Evolutionary conservation across 768 basidiomycete genomes (phyloP), one percentile per base, ranked within the genome.

Genomic region (Boletus patriciae): DNA sequence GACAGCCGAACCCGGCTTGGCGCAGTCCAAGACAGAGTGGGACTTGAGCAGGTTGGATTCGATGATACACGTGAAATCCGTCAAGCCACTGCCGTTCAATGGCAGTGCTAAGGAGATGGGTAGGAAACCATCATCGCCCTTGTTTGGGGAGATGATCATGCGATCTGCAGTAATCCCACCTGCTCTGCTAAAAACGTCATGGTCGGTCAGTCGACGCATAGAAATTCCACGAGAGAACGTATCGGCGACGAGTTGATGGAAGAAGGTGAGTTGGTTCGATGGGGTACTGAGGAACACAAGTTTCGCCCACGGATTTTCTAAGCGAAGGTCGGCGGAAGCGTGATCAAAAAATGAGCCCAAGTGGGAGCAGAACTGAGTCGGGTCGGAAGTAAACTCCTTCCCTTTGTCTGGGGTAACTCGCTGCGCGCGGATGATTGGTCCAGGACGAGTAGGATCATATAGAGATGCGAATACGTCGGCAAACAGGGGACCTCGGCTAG

Each of bases 1-100:
- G 34, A 97, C 81, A 9, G 85, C 75, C 0, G 93, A 87, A 8
- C 81, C 81, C 4, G 74, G 70, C 57, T 85, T 87, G 27, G 90
- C 86, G 47, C 85, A 80, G 27, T 83, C 74, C 50, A 97, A 68
- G 27, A 94, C 66, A 10, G 84, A 81, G 66, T 94, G 92, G 0
- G 87, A 81, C 69, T 89, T 93, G 63, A 96, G 78, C 33, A 98
- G 77, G 46, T 73, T 78, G 46, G 88, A 83, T 57, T 95, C 92
- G 38, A 93, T 76, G 34, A 98, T 73, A 54, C 84, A 86, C 42
- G 87, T 68, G 68, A 93, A 90, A 73, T 92, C 88, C 1, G 83
- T 78, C 46, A 76, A 73, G 19, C 84, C 84, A 2, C 29, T 50
- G 52, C 76, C 77, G 27, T 78, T 79, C 33, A 94, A 70, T 58